phyloP scores from a whole-genome alignment of 495 filamentous ascomycete genomes.

The Neurospora cerealis region DNA sequence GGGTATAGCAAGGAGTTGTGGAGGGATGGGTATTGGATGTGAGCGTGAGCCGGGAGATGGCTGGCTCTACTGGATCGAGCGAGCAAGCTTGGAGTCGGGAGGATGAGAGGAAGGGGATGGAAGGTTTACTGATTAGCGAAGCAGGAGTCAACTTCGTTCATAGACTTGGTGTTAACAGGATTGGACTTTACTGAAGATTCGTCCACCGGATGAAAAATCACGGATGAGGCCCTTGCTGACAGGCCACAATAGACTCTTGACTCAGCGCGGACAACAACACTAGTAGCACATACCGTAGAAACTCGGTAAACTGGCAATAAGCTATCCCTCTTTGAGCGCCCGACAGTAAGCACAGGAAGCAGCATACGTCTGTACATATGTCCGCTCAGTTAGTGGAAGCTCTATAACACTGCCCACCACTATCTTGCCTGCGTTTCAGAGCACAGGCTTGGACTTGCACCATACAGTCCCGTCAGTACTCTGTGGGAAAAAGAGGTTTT shows the following conservation, averaged over 20 bases:
- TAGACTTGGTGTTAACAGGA: neutral
- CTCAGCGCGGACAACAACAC: neutral
- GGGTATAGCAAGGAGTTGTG: conserved; percentile 80
- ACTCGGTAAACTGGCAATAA: no score
- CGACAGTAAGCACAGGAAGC: no score
- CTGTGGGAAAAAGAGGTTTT: no score
- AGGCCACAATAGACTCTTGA: neutral
- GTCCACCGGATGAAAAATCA: neutral
- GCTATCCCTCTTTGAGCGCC: no score
- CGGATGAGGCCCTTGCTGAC: neutral
- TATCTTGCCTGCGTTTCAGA: no score
- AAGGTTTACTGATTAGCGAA: neutral
- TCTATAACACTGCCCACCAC: no score
- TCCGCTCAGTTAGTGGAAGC: no score
- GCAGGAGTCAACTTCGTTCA: neutral
- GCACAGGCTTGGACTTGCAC: no score
- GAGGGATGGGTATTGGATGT: conserved; percentile 49
- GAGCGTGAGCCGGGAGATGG: neutral
- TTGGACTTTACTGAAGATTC: neutral
- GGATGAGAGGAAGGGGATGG: neutral
- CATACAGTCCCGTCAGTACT: no score
- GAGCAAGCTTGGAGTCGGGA: neutral
- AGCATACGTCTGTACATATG: no score
- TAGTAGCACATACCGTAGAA: neutral
- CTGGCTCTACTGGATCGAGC: neutral